Evolutionary conservation across 129 eudicot species (phyloP).

Genomic region (Flaveria robusta): DNA sequence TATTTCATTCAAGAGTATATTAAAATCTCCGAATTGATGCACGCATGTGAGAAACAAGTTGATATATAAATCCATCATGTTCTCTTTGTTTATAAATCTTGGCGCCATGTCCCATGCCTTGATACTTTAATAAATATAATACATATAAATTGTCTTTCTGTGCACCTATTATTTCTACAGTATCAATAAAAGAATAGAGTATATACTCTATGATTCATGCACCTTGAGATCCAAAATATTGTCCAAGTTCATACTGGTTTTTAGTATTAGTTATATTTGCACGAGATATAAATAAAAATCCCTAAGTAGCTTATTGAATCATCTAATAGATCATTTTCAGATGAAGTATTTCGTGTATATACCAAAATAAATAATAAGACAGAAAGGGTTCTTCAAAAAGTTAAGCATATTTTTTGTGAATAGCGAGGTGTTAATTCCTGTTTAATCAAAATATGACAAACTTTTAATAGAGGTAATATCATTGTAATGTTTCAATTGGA

Average conservation of each 20-base stretch:
- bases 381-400: no score
- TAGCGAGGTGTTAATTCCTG: no score
- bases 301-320: no score
- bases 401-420: no score
- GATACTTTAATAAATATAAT: not conserved
- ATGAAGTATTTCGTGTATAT: no score
- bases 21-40: slow-evolving; percentile 27
- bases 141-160: no score
- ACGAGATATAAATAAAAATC: no score
- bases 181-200: slow-evolving; percentile 24
- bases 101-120: slow-evolving; percentile 35
- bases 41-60: slow-evolving; percentile 40
- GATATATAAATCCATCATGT: slow-evolving; percentile 39
- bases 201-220: slow-evolving; percentile 25
- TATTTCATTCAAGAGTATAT: not conserved
- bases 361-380: no score
- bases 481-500: no score
- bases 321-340: no score
- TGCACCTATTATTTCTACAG: not conserved
- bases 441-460: no score
- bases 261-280: not conserved
- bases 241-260: not conserved
- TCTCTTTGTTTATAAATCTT: slow-evolving; percentile 38
- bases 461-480: no score
- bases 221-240: slow-evolving; percentile 11